These are phyloP conservation scores for Phoenix dactylifera DNA, from an alignment of 176 grass and related monocot species.

Conservation along the genomic window DNA sequence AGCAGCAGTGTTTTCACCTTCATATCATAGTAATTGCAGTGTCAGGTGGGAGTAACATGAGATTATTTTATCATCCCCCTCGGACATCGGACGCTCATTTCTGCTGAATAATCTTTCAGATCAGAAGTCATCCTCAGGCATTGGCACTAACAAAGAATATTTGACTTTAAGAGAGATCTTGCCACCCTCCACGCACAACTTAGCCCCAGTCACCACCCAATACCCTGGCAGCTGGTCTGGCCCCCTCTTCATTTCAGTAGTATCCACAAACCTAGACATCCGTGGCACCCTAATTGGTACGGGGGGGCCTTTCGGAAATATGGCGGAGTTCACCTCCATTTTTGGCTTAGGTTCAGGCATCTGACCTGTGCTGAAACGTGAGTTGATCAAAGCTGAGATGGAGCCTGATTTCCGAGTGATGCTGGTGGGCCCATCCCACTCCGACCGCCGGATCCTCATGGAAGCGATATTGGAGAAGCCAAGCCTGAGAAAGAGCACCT, in stretches of 20 bases:
- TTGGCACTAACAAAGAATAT: conserved; percentile 68
- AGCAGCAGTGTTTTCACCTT: too few species aligned
- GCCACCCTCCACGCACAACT: conserved; percentile 60
- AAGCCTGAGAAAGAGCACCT: conserved; percentile 78
- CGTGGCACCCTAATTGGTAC: conserved; percentile 63
- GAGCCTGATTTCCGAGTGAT: conserved; percentile 45
- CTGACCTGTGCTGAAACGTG: conserved; percentile 31
- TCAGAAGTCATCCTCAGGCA: conserved; percentile 32
- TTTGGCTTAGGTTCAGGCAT: conserved; percentile 21
- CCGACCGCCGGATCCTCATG: conserved; percentile 77
- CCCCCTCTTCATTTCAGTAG: conserved; percentile 50
- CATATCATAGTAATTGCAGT: too few species aligned
- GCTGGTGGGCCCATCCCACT: conserved; percentile 48
- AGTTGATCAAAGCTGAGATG: conserved; percentile 48
- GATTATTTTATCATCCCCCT: too few species aligned
- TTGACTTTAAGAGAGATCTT: conserved; percentile 67
- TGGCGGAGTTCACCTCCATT: conserved; percentile 79
- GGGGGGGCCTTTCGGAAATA: conserved; percentile 78
- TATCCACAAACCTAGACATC: conserved; percentile 76
- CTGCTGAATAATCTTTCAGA: neutral
- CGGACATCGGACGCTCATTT: too few species aligned
- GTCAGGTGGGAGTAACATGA: too few species aligned
- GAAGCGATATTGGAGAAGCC: conserved; percentile 60
- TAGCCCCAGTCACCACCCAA: conserved; percentile 84
- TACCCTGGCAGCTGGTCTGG: conserved; percentile 75